phyloP scores from a whole-genome alignment of 768 basidiomycete genomes.

The Termitomyces sp. region DNA sequence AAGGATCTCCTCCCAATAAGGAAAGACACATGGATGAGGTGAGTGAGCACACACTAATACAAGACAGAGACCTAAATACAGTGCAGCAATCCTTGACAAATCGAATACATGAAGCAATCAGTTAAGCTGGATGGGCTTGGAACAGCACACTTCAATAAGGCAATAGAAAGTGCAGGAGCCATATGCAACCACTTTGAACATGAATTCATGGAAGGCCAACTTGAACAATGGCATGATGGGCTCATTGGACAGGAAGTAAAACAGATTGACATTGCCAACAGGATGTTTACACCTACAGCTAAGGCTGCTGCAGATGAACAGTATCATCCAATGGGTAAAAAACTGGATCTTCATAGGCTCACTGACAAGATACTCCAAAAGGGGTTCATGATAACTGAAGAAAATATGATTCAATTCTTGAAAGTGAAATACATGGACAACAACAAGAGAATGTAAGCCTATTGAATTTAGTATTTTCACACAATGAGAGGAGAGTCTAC shows the following conservation, averaged over 20 bases:
- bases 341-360: background rate
- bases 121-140: background rate
- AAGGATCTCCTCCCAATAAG: background rate
- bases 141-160: background rate
- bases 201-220: background rate
- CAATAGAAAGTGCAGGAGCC: background rate
- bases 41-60: background rate
- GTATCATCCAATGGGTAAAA: background rate
- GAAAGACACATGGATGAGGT: background rate
- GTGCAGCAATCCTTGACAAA: too few relatives aligned
- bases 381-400: background rate
- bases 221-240: background rate
- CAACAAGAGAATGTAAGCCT: too few relatives aligned
- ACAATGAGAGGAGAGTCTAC: too few relatives aligned
- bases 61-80: background rate
- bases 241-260: background rate
- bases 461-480: too few relatives aligned
- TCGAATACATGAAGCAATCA: background rate
- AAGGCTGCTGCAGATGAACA: background rate
- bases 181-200: background rate
- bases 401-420: background rate
- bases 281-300: background rate
- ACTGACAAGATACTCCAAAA: background rate
- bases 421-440: too few relatives aligned
- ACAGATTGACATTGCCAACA: background rate